Percentiles rank a stretch among this genome's conserved stretches.
Conservation (phyloP, 441 rosid genomes). For the Omphalea diandra region DNA sequence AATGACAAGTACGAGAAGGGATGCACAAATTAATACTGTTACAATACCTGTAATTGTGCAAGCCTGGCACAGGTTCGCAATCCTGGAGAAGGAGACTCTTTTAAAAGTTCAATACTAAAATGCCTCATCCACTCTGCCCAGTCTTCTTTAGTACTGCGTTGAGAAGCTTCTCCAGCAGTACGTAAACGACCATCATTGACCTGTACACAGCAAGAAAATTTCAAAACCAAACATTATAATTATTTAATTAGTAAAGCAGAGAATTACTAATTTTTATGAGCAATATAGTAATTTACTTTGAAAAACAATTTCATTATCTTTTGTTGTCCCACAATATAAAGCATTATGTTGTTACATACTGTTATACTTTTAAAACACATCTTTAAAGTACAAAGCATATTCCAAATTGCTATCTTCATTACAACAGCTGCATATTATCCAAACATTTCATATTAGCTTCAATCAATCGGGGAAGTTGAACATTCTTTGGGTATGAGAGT, state of each 20-base stretch:
- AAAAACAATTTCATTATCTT: neutral
- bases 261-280: neutral
- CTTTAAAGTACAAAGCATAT: neutral
- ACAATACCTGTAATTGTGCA: slow-evolving; percentile 90
- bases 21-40: slow-evolving; percentile 15
- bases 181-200: slow-evolving; percentile 91
- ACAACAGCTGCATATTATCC: neutral
- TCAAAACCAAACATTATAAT: neutral
- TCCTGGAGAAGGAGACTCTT: slow-evolving; percentile 99
- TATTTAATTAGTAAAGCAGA: neutral
- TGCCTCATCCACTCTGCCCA: slow-evolving; percentile 99
- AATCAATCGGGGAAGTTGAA: neutral
- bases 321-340: neutral
- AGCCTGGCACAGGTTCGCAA: slow-evolving; percentile 97
- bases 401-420: neutral
- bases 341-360: neutral
- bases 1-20: slow-evolving; percentile 21
- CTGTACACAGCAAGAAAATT: slow-evolving; percentile 32
- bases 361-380: neutral
- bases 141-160: slow-evolving; percentile 98
- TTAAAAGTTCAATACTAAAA: slow-evolving; percentile 96
- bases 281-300: neutral
- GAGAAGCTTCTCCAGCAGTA: slow-evolving; percentile 99
- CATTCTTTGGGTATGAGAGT: neutral
- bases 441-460: neutral